Evolutionary conservation across 495 filamentous ascomycete genomes (phyloP).

Genomic region (Aspergillus diversus): DNA sequence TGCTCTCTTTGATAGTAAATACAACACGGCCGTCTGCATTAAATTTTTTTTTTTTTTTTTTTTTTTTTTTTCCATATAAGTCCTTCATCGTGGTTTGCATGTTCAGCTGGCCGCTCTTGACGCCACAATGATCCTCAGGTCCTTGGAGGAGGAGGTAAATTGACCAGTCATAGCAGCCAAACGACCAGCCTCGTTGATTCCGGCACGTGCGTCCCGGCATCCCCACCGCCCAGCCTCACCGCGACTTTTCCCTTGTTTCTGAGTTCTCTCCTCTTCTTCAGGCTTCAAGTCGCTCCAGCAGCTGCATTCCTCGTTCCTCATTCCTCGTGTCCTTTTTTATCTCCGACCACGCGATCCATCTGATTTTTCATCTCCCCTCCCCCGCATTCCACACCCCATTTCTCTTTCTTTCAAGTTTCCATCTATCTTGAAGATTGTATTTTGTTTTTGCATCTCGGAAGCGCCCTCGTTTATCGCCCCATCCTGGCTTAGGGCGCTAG

Average conservation of each 20-base stretch:
- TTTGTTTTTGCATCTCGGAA: constrained; percentile 7
- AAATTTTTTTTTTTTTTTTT: background rate
- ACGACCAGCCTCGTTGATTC: constrained; percentile 29
- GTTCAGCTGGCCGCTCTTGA: no score
- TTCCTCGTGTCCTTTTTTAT: background rate
- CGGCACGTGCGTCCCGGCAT: constrained; percentile 33
- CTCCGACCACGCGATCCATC: background rate
- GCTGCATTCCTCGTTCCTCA: constrained; percentile 13
- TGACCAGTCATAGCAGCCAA: background rate
- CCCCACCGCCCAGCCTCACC: constrained; percentile 39
- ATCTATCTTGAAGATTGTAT: background rate
- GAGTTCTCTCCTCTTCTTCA: constrained; percentile 19
- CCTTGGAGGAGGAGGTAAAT: background rate
- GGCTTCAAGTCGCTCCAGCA: background rate
- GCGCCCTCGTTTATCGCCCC: constrained; percentile 2
- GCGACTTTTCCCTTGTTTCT: constrained; percentile 37
- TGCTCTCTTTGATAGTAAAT: no score
- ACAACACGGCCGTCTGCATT: no score
- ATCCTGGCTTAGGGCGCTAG: constrained; percentile 29
- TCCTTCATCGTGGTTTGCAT: no score
- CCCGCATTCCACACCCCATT: constrained; percentile 19
- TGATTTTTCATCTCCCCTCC: background rate
- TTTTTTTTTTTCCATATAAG: background rate
- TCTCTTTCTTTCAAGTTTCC: background rate
- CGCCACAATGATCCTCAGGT: background rate